Evolutionary conservation across 2,329 filamentous ascomycete species (phyloP).

Genomic region (Phoma sp.): DNA sequence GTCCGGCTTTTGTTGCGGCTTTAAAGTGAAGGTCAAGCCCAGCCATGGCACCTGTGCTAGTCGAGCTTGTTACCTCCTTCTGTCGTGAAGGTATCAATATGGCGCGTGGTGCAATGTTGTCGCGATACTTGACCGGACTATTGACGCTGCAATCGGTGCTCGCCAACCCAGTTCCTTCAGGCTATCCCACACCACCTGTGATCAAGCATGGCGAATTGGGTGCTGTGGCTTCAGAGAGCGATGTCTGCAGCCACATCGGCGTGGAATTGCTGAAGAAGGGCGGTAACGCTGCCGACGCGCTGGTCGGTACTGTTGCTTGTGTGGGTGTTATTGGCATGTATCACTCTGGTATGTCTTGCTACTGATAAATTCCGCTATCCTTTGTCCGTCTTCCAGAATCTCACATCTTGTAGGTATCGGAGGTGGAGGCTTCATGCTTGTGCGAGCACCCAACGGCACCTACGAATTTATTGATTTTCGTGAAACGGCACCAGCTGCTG

Average conservation of each 20-base stretch:
- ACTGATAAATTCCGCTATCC: not conserved
- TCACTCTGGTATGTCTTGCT: conserved; percentile 44
- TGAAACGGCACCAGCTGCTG: conserved; percentile 83
- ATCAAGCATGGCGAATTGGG: conserved; percentile 45
- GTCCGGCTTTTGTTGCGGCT: conserved; percentile 2
- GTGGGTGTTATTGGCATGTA: conserved; percentile 60
- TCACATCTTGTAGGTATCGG: conserved; percentile 68
- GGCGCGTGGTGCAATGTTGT: conserved; percentile 27
- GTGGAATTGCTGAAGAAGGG: conserved; percentile 54
- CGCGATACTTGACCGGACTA: conserved; percentile 32
- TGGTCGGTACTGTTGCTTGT: conserved; percentile 58
- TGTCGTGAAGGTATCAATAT: conserved; percentile 24
- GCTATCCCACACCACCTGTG: conserved; percentile 19
- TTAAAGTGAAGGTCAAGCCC: conserved; percentile 18
- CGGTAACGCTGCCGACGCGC: conserved; percentile 61
- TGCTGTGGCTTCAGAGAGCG: conserved; percentile 56
- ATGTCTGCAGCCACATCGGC: conserved; percentile 57
- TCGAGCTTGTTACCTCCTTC: conserved; percentile 20
- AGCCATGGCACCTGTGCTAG: conserved; percentile 8
- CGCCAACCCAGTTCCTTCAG: conserved; percentile 32
- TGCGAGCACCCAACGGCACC: conserved; percentile 73
- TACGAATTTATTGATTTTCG: conserved; percentile 92
- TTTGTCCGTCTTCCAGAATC: not conserved
- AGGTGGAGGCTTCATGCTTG: conserved; percentile 88
- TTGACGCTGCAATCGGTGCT: conserved; percentile 39